phyloP scores from a whole-genome alignment of 2,329 filamentous ascomycete species.

The Botrytis pseudocinerea region DNA sequence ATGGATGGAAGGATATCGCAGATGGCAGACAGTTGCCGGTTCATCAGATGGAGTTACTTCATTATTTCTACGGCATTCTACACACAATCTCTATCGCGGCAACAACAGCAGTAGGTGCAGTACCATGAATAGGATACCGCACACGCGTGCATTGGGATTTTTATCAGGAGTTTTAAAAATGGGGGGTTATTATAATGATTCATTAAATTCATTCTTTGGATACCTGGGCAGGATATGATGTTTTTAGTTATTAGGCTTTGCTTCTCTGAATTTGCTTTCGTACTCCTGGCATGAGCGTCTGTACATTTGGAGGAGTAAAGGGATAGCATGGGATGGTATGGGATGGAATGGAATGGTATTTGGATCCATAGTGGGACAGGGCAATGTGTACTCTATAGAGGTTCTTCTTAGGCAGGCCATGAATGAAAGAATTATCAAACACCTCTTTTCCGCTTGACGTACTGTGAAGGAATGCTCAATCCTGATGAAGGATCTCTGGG shows the following conservation, averaged over 20 bases:
- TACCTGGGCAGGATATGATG: background rate
- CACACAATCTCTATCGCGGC: background rate
- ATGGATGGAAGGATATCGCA: background rate
- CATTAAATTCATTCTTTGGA: conserved; percentile 9
- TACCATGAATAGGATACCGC: conserved; percentile 1
- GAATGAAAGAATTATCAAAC: conserved; percentile 4
- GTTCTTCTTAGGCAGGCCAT: background rate
- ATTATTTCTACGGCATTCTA: background rate
- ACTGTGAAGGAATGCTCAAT: background rate
- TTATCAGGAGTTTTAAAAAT: conserved; percentile 20
- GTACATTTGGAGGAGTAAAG: conserved; percentile 3
- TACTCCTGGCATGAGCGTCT: conserved; percentile 17
- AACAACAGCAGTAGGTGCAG: conserved; percentile 4
- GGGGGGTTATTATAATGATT: conserved; percentile 12
- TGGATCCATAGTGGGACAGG: background rate
- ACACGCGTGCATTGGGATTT: conserved; percentile 9
- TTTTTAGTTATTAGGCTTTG: conserved; percentile 14
- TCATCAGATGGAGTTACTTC: background rate
- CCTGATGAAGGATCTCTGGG: background rate
- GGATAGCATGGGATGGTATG: background rate
- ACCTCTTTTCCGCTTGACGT: background rate
- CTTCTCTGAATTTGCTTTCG: conserved; percentile 16
- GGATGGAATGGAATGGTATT: background rate
- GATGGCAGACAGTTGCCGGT: background rate
- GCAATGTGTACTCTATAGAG: conserved; percentile 7